Evolutionary conservation across 805 yeast species (phyloP), one percentile per base, ranked within the genome.

Genomic region (Ogataea allantospora): DNA sequence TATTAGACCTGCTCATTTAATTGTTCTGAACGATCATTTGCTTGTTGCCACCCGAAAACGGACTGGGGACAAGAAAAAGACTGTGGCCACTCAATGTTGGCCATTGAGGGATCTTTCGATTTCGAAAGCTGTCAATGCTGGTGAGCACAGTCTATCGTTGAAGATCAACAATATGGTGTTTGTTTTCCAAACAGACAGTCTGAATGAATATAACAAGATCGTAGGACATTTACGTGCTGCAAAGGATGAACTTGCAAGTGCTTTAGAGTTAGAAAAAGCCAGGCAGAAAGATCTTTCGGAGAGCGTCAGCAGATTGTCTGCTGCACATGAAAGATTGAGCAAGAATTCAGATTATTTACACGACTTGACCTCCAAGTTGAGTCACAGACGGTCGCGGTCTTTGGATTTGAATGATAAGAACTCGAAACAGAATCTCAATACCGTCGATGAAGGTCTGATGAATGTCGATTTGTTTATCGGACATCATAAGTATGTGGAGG

Each of bases 41-140:
- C 62, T 89, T 40, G 68, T 89, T 25, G 95, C 96, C 0, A 70
- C 85, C 1, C 73, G 78, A 43, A 77, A 76, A 43, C 55, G 72
- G 27, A 54, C 68, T 35, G 55, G 55, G 29, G 55, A 53, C 44
- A 50, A 52, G 35, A 59, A 55, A 51, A 55, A 53, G 38, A 44
- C 67, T 17, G 76, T 78, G 25, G 91, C 95, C 1, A 79, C 78
- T 22, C 83, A 83, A 49, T 84, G 91, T 60, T 81, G 89, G 83
- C 83, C 89, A 3, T 62, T 88, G 21, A 66, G 75, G 29, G 86
- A 81, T 26, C 75, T 83, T 7, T 65, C 66, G 13, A 57, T 80
- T 17, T 46, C 60, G 8, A 75, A 73, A 31, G 65, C 70, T 9
- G 24, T 23, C n/a, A 47, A 47, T 15, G 46, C 38, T 6, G 40